Evolutionary conservation across 2,329 filamentous ascomycete species (phyloP), one percentile per base, ranked within the genome.

Genomic region (Penicillium sp.): DNA sequence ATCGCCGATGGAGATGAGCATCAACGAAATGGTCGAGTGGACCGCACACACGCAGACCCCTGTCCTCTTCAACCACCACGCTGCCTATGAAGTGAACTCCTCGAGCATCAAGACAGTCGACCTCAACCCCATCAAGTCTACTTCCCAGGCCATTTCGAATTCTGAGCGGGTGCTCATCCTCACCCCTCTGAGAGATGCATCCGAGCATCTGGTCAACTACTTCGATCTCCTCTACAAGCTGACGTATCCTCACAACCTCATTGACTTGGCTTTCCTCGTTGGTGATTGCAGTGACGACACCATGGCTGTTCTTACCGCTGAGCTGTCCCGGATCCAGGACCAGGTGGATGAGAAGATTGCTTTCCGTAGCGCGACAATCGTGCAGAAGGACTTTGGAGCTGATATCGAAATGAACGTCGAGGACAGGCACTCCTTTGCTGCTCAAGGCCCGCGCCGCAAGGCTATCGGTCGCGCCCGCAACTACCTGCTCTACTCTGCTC

Each of bases 61-160:
- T 43, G 89, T 98, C 60, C 81, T 95, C 58, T 96, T 95, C 77
- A 98, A 98, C 74, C 87, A 91, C 71, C 93, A 97, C 71, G 83
- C 85, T 56, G 85, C 93, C 32, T 77, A 96, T 63, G 82, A 87
- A 66, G 77, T 97, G 72, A 93, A 95, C 69, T 82, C 84, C 53
- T 81, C 80, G 48, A 83, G 83, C 46, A 94, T 98, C 70, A 70
- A 84, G 57, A 80, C 84, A 55, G 75, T 96, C 64, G 79, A 97
- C 69, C 82, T 98, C 52, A 97, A 98, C 69, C 77, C 79, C 6
- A 82, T 97, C 71, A 79, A 77, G 59, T 94, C 91, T 1, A 94
- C 88, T 10, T 77, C 79, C 53, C 82, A 91, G 63, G 90, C 90
- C 28, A 69, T 85, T 45, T 71, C 77, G 59, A 95, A 94, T 69